Evolutionary conservation across 2,329 filamentous ascomycete genomes (phyloP), one percentile per base, ranked within the genome.

Genomic region (Teratosphaeriaceae sp.): DNA sequence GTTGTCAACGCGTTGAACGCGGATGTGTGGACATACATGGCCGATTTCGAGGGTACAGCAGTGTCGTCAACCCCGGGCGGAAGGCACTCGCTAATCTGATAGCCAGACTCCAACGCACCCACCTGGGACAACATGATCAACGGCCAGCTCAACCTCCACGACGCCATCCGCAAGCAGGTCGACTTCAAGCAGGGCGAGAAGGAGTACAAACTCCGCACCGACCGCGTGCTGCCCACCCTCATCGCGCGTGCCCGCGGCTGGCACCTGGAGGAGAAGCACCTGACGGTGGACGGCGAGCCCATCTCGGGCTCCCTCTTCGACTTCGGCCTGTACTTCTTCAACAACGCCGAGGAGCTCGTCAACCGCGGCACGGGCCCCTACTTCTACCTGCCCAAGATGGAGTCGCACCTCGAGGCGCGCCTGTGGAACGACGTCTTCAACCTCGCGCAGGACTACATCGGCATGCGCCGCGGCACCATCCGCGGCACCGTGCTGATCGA

Each of bases 91-190:
- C n/a, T n/a, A n/a, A n/a, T 18, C 24, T 22, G 18, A 35, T 21
- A 22, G 23, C 8, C 58, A 95, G 89, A 97, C 67, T 95, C 92
- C 5, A 92, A 78, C 61, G 89, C 92, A 19, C 92, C 92, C 19
- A 96, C 92, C 33, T 98, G 92, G 92, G 88, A 95, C 55, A 97
- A 97, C 74, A 97, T 97, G 89, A 84, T 97, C 73, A 94, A 92
- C 57, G 92, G 92, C 51, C 92, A 98, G 70, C 82, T 96, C 55
- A 98, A 97, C 74, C 79, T 98, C 45, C 94, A 96, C 73, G 92
- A 97, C 60, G 92, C 89, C 55, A 88, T 94, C 63, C 86, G 92
- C 60, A 83, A 80, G 56, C 85, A 96, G 70, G 81, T 97, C 57
- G 90, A 97, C 73, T 97, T 97, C 77, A 94, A 92, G 75, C 84